These are phyloP conservation scores for Tagetes patula DNA, from an alignment of 129 eudicot genomes.

Conservation along the genomic window DNA sequence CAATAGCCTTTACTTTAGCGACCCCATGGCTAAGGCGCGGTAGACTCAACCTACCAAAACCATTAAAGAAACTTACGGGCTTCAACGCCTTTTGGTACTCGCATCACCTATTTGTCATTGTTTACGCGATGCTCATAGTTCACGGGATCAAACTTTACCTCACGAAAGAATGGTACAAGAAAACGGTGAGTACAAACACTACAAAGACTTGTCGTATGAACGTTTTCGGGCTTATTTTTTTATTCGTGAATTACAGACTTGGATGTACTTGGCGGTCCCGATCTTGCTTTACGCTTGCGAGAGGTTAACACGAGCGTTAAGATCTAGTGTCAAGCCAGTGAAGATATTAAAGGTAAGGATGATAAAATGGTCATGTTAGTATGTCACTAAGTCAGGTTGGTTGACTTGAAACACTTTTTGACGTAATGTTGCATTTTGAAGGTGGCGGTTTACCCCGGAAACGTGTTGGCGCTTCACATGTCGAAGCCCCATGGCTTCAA, in stretches of 20 bases:
- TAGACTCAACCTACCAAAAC: constrained; percentile 40
- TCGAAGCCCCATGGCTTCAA: constrained; percentile 50
- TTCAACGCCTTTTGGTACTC: constrained; percentile 78
- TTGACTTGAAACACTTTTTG: not conserved
- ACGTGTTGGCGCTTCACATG: constrained; percentile 58
- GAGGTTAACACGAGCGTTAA: constrained; percentile 41
- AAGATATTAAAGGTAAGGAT: constrained; percentile 48
- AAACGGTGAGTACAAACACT: constrained; percentile 46
- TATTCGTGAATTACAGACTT: constrained; percentile 44
- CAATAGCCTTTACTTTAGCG: constrained; percentile 56
- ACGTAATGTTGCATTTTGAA: not conserved
- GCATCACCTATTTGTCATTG: constrained; percentile 58
- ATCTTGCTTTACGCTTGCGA: constrained; percentile 46
- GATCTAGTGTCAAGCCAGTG: constrained; percentile 54
- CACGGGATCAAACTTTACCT: constrained; percentile 56
- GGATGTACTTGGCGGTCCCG: constrained; percentile 73
- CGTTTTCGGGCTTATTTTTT: not conserved
- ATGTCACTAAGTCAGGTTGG: not conserved
- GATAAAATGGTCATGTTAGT: not conserved
- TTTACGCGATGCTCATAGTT: constrained; percentile 46
- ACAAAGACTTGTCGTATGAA: not conserved
- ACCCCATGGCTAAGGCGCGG: constrained; percentile 58
- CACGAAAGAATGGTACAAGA: constrained; percentile 59
- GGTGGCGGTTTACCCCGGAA: constrained; percentile 61
- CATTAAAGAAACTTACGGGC: constrained; percentile 51